Evolutionary conservation across 2,329 filamentous ascomycete species (phyloP).

Genomic region (Massarina eburnea): DNA sequence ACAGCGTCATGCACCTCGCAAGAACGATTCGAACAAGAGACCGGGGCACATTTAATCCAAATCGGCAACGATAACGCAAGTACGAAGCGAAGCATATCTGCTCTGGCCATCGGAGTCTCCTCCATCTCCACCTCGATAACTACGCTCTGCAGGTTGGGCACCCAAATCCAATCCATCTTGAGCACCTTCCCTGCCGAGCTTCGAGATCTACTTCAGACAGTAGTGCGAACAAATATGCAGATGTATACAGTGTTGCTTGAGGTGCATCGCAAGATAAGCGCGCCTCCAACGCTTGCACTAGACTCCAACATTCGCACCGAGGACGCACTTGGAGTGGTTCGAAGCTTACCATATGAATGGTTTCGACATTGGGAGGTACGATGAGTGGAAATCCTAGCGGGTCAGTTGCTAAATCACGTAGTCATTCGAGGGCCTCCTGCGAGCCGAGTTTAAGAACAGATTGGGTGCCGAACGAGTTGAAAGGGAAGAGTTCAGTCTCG

Average conservation of each 20-base stretch:
- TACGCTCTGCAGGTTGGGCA: background rate
- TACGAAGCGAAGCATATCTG: background rate
- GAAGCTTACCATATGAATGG: constrained; percentile 5
- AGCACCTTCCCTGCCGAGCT: background rate
- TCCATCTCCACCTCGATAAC: background rate
- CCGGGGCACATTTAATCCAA: background rate
- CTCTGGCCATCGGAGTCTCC: background rate
- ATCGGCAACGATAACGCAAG: background rate
- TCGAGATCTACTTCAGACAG: background rate
- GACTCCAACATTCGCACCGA: constrained; percentile 1
- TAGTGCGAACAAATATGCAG: constrained; percentile 2
- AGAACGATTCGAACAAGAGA: background rate
- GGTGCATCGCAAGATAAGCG: background rate
- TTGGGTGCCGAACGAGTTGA: background rate
- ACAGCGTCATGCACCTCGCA: background rate
- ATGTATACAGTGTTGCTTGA: constrained; percentile 4
- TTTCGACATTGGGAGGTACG: constrained; percentile 6
- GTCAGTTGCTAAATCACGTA: background rate
- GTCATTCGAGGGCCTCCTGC: constrained; percentile 1
- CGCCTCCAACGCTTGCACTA: background rate
- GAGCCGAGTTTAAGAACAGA: background rate
- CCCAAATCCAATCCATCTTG: background rate
- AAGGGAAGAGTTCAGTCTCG: constrained; percentile 1
- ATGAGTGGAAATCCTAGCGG: background rate
- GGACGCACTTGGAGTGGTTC: background rate